A percentile compares a stretch with the other conserved stretches of the same genome.
phyloP scores from a whole-genome alignment of 805 yeast species.

The Candida krabiensis region DNA sequence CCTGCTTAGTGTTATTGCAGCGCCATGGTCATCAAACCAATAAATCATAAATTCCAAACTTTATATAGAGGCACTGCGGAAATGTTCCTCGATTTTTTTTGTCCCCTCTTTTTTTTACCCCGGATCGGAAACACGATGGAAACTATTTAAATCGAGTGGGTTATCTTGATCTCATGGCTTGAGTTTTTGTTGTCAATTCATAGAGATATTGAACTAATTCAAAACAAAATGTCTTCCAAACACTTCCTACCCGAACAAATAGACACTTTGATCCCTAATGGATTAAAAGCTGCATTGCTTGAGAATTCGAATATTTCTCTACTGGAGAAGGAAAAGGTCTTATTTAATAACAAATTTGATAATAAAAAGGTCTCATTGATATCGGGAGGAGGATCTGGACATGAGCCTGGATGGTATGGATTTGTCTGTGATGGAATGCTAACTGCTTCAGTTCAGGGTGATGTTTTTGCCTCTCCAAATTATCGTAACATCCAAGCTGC shows the following conservation, averaged over 20 bases:
- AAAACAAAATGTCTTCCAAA: slow-evolving; percentile 34
- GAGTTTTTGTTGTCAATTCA: too few relatives aligned
- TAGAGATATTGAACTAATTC: background rate
- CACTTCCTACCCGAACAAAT: slow-evolving; percentile 41
- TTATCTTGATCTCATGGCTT: too few relatives aligned
- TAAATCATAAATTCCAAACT: too few relatives aligned
- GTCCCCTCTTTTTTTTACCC: too few relatives aligned
- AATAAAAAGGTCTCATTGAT: slow-evolving; percentile 32
- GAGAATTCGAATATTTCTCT: slow-evolving; percentile 38
- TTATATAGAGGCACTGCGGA: slow-evolving; percentile 1
- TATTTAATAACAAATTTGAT: slow-evolving; percentile 35
- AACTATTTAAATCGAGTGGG: too few relatives aligned
- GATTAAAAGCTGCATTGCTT: slow-evolving; percentile 39
- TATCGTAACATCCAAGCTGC: slow-evolving; percentile 39
- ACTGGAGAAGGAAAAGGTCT: slow-evolving; percentile 38
- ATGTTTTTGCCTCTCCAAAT: slow-evolving; percentile 43
- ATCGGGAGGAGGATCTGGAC: slow-evolving; percentile 45
- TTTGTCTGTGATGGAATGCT: slow-evolving; percentile 40
- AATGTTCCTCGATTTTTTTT: too few relatives aligned
- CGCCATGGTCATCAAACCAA: too few relatives aligned
- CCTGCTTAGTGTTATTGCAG: slow-evolving; percentile 45
- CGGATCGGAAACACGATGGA: too few relatives aligned
- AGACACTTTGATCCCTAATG: slow-evolving; percentile 36
- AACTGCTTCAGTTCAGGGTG: slow-evolving; percentile 41
- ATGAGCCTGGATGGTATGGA: slow-evolving; percentile 44